These are phyloP conservation scores for Adansonia grandidieri DNA, from an alignment of 441 rosid species.

Conservation along the genomic window DNA sequence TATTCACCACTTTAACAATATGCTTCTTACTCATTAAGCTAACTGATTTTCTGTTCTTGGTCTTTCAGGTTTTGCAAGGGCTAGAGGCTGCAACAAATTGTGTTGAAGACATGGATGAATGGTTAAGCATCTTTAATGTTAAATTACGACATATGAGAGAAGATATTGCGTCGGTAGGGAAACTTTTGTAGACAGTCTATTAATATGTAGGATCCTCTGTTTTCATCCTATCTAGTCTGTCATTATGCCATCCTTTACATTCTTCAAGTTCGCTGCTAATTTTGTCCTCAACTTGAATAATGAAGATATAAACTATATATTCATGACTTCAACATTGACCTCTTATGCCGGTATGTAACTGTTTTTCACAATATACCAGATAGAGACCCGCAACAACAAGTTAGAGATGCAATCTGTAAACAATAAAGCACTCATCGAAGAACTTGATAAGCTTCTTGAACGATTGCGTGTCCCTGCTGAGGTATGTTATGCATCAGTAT, in stretches of 20 bases:
- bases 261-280: constrained; percentile 3
- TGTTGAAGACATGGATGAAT: constrained; percentile 98
- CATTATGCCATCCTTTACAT: neutral
- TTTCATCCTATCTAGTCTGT: constrained; percentile 25
- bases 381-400: constrained; percentile 95
- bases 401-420: constrained; percentile 97
- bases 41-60: constrained; percentile 33
- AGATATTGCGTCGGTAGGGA: constrained; percentile 91
- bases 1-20: neutral
- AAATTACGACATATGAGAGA: constrained; percentile 99
- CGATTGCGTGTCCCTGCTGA: constrained; percentile 88
- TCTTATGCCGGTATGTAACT: constrained; percentile 21
- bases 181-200: constrained; percentile 14
- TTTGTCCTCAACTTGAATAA: constrained; percentile 14
- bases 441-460: constrained; percentile 93
- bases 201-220: constrained; percentile 16
- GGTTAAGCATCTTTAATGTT: constrained; percentile 96
- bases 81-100: constrained; percentile 92
- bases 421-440: constrained; percentile 86
- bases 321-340: constrained; percentile 17
- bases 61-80: constrained; percentile 86
- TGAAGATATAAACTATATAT: constrained; percentile 13
- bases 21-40: constrained; percentile 11
- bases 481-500: constrained; percentile 47
- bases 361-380: constrained; percentile 60